phyloP scores from a whole-genome alignment of 176 grass and related monocot species.

The Eragrostis nindensis region DNA sequence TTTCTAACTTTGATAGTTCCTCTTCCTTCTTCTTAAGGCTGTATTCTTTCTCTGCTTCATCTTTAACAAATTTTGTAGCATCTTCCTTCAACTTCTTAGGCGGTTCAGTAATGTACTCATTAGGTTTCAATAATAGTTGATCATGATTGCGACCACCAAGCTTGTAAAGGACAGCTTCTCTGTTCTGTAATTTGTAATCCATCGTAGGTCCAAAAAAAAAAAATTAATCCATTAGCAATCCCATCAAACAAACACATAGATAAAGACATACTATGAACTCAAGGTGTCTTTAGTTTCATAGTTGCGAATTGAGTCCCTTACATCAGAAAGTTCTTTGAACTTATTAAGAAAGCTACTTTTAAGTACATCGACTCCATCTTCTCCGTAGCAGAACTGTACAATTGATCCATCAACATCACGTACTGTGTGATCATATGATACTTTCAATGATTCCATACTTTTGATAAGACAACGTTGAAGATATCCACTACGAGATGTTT shows the following conservation, averaged over 20 bases:
- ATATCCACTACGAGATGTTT: constrained; percentile 97
- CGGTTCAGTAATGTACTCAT: constrained; percentile 47
- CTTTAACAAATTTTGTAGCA: constrained; percentile 32
- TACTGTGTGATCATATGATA: constrained; percentile 86
- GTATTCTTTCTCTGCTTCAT: too few relatives aligned
- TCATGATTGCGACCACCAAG: constrained; percentile 16
- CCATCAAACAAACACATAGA: constrained; percentile 27
- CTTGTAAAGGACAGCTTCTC: constrained; percentile 51
- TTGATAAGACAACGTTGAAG: constrained; percentile 96
- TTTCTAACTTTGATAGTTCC: too few relatives aligned
- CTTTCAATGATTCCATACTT: constrained; percentile 82
- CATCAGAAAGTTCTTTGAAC: constrained; percentile 69
- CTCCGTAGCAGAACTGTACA: constrained; percentile 88
- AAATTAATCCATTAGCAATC: constrained; percentile 25
- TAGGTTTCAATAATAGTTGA: constrained; percentile 29
- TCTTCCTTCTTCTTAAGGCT: too few relatives aligned
- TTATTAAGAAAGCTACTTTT: constrained; percentile 76
- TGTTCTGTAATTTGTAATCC: constrained; percentile 48
- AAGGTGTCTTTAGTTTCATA: constrained; percentile 12
- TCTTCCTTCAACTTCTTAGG: constrained; percentile 22
- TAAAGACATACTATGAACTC: constrained; percentile 10
- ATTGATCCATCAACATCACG: constrained; percentile 95
- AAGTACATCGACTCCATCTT: constrained; percentile 88
- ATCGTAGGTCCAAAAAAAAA: too few relatives aligned
- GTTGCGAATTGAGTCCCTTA: constrained; percentile 50